Conservation (phyloP, 768 basidiomycete species). For the Hebeloma cylindrosporum region DNA sequence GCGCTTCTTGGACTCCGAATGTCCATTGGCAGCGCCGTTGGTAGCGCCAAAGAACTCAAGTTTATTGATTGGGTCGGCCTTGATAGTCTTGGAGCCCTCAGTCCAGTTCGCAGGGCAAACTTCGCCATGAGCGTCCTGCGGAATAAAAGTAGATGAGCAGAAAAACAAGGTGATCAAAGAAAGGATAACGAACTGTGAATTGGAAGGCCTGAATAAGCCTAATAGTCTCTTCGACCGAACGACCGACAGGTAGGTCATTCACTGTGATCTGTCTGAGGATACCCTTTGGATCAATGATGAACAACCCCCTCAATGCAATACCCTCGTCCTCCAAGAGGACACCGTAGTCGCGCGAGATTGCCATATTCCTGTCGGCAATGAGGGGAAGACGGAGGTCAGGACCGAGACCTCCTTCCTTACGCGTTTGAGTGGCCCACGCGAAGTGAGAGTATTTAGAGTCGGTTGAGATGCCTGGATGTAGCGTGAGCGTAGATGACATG, state of each 20-base stretch:
- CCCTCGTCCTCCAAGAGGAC: slow-evolving; percentile 88
- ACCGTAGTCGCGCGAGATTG: slow-evolving; percentile 81
- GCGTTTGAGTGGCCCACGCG: slow-evolving; percentile 80
- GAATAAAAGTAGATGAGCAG: slow-evolving; percentile 2
- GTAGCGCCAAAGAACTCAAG: slow-evolving; percentile 68
- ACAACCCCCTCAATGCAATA: slow-evolving; percentile 82
- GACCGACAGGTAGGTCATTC: slow-evolving; percentile 94
- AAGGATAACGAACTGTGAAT: slow-evolving; percentile 59
- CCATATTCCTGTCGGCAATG: slow-evolving; percentile 76
- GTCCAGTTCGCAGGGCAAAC: slow-evolving; percentile 93
- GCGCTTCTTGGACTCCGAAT: too few species aligned
- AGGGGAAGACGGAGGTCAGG: slow-evolving; percentile 85
- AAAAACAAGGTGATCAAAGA: not conserved
- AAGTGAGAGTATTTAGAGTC: slow-evolving; percentile 89
- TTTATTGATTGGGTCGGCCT: slow-evolving; percentile 69
- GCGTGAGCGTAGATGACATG: not conserved
- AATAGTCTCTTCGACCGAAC: slow-evolving; percentile 90
- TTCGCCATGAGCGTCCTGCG: slow-evolving; percentile 83
- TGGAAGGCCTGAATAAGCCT: slow-evolving; percentile 94
- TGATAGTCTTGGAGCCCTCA: slow-evolving; percentile 80
- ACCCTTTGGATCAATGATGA: slow-evolving; percentile 86
- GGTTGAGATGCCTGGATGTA: slow-evolving; percentile 57
- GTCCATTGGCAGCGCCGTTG: slow-evolving; percentile 35
- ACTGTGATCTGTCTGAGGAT: slow-evolving; percentile 73
- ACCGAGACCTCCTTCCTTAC: slow-evolving; percentile 87